These are phyloP conservation scores for Termitomyces sp. DNA, from an alignment of 1,284 basidiomycete genomes.

Conservation along the genomic window DNA sequence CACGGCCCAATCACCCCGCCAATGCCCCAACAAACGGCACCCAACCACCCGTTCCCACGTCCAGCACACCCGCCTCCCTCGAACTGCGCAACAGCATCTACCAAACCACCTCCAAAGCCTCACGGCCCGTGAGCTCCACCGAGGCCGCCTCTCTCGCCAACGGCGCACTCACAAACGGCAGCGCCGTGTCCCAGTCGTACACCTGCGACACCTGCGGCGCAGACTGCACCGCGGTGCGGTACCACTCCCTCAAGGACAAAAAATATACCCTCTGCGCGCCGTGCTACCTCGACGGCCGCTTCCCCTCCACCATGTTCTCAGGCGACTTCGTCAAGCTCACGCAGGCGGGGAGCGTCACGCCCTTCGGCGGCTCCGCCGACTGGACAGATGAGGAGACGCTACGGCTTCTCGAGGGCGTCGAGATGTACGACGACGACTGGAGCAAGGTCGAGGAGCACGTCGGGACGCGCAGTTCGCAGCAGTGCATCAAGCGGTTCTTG, in stretches of 20 bases:
- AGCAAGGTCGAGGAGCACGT: slow-evolving; percentile 89
- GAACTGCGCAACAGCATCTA: slow-evolving; percentile 86
- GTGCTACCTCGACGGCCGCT: slow-evolving; percentile 95
- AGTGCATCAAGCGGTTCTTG: slow-evolving; percentile 94
- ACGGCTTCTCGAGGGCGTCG: slow-evolving; percentile 87
- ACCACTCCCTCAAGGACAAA: slow-evolving; percentile 91
- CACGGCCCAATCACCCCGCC: slow-evolving; percentile 50
- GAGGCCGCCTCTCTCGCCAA: slow-evolving; percentile 65
- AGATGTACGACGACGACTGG: slow-evolving; percentile 99
- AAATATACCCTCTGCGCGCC: slow-evolving; percentile 85
- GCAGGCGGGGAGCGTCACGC: slow-evolving; percentile 35
- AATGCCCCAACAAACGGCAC: slow-evolving; percentile 48
- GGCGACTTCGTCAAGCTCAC: slow-evolving; percentile 96
- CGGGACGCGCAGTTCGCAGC: slow-evolving; percentile 84
- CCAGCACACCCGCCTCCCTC: slow-evolving; percentile 65
- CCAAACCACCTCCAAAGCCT: slow-evolving; percentile 80
- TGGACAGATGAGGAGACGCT: slow-evolving; percentile 94
- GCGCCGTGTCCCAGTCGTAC: slow-evolving; percentile 44
- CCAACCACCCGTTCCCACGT: slow-evolving; percentile 32
- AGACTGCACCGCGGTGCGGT: slow-evolving; percentile 85
- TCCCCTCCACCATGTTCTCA: slow-evolving; percentile 94
- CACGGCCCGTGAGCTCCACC: slow-evolving; percentile 56
- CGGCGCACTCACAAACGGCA: slow-evolving; percentile 52
- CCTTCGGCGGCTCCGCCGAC: slow-evolving; percentile 46
- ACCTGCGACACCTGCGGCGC: slow-evolving; percentile 93